Evolutionary conservation across 306 rosid species (phyloP).

Genomic region (Hippophae tibetana): DNA sequence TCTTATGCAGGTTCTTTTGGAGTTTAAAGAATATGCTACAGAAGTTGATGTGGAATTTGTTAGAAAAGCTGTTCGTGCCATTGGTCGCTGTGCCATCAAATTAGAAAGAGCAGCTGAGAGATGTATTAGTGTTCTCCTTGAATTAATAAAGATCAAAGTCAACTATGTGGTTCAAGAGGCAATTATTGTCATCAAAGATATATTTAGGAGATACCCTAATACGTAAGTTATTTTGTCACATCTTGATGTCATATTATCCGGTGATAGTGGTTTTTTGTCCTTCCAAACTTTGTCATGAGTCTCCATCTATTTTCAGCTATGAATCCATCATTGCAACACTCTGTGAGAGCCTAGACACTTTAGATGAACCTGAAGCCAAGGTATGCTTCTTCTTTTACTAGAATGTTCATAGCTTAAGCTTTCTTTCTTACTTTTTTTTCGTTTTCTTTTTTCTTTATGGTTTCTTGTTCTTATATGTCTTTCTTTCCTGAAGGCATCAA

Average conservation of each 20-base stretch:
- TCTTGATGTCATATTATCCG: neutral
- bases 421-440: too few species aligned
- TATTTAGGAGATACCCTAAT: slow-evolving; percentile 97
- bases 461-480: neutral
- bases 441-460: neutral
- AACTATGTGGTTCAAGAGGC: slow-evolving; percentile 99
- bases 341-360: slow-evolving; percentile 92
- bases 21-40: slow-evolving; percentile 96
- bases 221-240: slow-evolving; percentile 43
- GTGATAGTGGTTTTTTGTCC: slow-evolving; percentile 1
- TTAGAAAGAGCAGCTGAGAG: slow-evolving; percentile 99
- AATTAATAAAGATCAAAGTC: slow-evolving; percentile 95
- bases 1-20: slow-evolving; percentile 73
- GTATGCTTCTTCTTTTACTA: slow-evolving; percentile 27
- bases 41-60: slow-evolving; percentile 99
- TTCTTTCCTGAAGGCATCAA: slow-evolving; percentile 55
- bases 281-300: slow-evolving; percentile 17
- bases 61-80: slow-evolving; percentile 96
- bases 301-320: slow-evolving; percentile 38
- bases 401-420: neutral
- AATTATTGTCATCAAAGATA: slow-evolving; percentile 97
- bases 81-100: slow-evolving; percentile 99
- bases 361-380: slow-evolving; percentile 99
- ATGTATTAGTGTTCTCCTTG: slow-evolving; percentile 97
- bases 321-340: slow-evolving; percentile 99